phyloP scores from a whole-genome alignment of 2,329 filamentous ascomycete genomes.

The Cladosporium austrohemisphaericum region DNA sequence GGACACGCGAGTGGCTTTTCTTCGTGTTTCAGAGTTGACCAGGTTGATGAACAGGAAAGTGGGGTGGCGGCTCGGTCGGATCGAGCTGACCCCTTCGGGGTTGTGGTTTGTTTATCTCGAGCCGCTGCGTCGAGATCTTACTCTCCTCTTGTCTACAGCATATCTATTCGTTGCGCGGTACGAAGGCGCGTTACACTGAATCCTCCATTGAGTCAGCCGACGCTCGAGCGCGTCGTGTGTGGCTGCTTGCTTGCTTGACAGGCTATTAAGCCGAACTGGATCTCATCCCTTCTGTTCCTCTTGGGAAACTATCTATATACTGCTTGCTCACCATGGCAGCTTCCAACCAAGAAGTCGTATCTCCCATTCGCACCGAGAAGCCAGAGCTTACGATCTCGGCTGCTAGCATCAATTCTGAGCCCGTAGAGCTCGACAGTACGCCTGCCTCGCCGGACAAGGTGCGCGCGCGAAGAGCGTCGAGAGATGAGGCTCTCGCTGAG shows the following conservation, averaged over 20 bases:
- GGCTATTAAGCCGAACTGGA: too few relatives aligned
- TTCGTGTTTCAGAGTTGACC: constrained; percentile 1
- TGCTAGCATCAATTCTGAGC: constrained; percentile 41
- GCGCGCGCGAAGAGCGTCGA: constrained; percentile 8
- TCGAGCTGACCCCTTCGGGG: constrained; percentile 1
- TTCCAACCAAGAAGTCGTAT: constrained; percentile 19
- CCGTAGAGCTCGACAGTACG: constrained; percentile 43
- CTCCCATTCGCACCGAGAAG: constrained; percentile 26
- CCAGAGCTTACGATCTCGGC: constrained; percentile 37
- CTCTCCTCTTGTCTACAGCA: too few relatives aligned
- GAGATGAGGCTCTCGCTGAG: constrained; percentile 3
- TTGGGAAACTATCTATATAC: too few relatives aligned
- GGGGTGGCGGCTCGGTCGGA: neutral
- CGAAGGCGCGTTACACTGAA: too few relatives aligned
- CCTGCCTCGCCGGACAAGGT: constrained; percentile 27
- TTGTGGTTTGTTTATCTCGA: neutral
- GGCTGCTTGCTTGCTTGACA: too few relatives aligned
- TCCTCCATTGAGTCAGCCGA: too few relatives aligned
- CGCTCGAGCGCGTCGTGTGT: too few relatives aligned
- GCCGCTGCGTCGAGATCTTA: too few relatives aligned
- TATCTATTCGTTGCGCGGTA: too few relatives aligned
- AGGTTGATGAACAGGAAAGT: neutral
- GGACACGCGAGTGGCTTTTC: too few relatives aligned
- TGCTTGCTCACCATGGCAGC: neutral
- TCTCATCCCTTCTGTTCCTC: neutral